Base-by-base conservation (phyloP, 306 rosid species). In the Amphicarpaea edgeworthii region DNA sequence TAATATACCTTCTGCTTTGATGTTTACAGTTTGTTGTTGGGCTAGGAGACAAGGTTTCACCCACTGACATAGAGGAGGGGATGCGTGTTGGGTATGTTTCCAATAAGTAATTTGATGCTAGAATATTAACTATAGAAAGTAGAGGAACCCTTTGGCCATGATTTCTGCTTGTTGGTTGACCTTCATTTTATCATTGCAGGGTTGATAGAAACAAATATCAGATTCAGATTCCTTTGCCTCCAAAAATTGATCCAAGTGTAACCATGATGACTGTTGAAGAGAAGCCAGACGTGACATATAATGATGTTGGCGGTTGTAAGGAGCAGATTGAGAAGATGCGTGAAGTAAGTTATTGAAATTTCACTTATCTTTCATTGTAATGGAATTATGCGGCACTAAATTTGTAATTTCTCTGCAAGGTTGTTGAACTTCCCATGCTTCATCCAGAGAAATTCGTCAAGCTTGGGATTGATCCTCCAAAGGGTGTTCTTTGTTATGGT, bases 401-500 rank as follows among this genome's bases (percentile, higher is more conserved):
- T 42, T 49, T 64, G 62, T 3, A 50, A 17, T 75, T 77, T 15
- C 50, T 17, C 17, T 77, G 73, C 80, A 74, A 96, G 99, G 99
- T 96, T 81, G 99, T 96, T 79, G 99, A 96, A 84, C 88, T 96
- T 58, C 99, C 99, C 68, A 93, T 96, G 98, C 98, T 93, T 89
- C 99, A 96, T 61, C 99, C 98, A 0, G 99, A 96, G 91, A 92
- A 92, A 78, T 96, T 92, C 66, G 98, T 92, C 72, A 93, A 96
- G 89, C 98, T 96, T 59, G 99, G 99, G 72, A 96, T 96, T 59
- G 99, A 96, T 87, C 99, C 99, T 84, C 99, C 99, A 10, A 96
- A 96, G 80, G 99, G 99, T 77, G 99, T 96, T 76, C 98, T 96
- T 42, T 96, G 99, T 77, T 96, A 96, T 76, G 99, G 99, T 55